These are phyloP conservation scores for Luffa aegyptiaca DNA, from an alignment of 306 rosid genomes.

Conservation along the genomic window DNA sequence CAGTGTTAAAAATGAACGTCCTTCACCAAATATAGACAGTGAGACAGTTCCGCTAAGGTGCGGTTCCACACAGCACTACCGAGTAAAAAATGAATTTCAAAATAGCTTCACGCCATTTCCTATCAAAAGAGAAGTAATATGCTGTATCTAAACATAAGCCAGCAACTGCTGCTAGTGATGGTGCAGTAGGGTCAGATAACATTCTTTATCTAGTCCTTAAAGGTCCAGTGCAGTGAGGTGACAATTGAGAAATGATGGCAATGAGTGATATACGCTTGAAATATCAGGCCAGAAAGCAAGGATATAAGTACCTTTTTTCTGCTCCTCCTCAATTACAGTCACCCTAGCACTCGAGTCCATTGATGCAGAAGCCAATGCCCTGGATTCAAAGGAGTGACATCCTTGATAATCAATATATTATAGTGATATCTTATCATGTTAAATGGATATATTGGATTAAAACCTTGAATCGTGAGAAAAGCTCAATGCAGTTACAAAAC, in stretches of 20 bases:
- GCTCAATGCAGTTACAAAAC: constrained; percentile 75
- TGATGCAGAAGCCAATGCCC: constrained; percentile 82
- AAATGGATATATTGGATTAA: constrained; percentile 3
- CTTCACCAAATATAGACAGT: neutral
- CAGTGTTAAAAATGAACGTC: too few species aligned
- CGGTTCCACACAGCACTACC: neutral
- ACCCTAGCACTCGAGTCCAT: constrained; percentile 83
- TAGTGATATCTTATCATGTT: constrained; percentile 3
- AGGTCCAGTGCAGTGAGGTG: neutral
- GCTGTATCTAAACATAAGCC: neutral
- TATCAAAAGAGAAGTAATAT: too few species aligned
- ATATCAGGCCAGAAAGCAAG: constrained; percentile 6
- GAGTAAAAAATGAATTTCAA: too few species aligned
- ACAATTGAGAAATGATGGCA: neutral
- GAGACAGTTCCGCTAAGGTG: neutral
- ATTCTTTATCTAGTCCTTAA: neutral
- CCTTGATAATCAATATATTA: constrained; percentile 8
- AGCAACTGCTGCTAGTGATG: neutral
- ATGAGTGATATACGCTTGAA: neutral
- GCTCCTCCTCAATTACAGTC: constrained; percentile 44
- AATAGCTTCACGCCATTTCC: too few species aligned
- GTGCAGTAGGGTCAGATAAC: neutral
- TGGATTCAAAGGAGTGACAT: constrained; percentile 22
- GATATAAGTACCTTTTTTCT: constrained; percentile 43
- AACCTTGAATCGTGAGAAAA: constrained; percentile 88